Base-by-base conservation (phyloP, 2,329 filamentous ascomycete genomes). In the Mycocentrospora acerina region DNA sequence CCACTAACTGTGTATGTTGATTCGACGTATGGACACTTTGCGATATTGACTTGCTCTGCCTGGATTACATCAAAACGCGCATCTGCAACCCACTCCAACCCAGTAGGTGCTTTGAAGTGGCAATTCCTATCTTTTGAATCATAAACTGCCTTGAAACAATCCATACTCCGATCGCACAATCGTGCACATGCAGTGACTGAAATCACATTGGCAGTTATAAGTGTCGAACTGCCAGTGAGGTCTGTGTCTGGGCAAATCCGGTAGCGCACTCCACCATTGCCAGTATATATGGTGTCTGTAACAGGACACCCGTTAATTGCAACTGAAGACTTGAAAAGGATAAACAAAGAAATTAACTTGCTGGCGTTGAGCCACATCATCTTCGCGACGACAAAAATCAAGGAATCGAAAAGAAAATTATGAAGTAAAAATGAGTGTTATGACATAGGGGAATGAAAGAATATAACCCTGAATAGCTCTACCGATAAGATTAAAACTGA, bases 61-160 rank as follows among this genome's bases (percentile, higher is more conserved):
- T 57, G 55, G 8, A 60, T 51, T 2, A 49, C 46, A 37, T 57
- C 41, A 32, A 48, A 60, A 5, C 49, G 47, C 24, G 12, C 25
- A 16, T 48, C 53, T n/a, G 37, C 27, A 27, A 51, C 51, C 57
- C 57, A 60, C 2, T 40, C 34, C 27, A 60, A 34, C 3, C 37
- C 41, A 12, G 33, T 33, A n/a, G 33, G 35, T 6, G 34, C 51
- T 37, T 60, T 60, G 42, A 59, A 45, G 18, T 60, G 55, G 12
- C 57, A 60, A 10, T 42, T 34, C 24, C 34, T 48, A 2, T 40
- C 48, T 24, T 48, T 39, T 4, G 42, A 55, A 29, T 58, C 51
- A 14, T 54, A 60, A 4, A 60, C 57, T 18, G 55, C 57, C 28
- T 56, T 60, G 42, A 57, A 55, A 40, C 57, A 60, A 28, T 51